Evolutionary conservation across 148 eudicot genomes (phyloP).

Genomic region (Talinum fruticosum): DNA sequence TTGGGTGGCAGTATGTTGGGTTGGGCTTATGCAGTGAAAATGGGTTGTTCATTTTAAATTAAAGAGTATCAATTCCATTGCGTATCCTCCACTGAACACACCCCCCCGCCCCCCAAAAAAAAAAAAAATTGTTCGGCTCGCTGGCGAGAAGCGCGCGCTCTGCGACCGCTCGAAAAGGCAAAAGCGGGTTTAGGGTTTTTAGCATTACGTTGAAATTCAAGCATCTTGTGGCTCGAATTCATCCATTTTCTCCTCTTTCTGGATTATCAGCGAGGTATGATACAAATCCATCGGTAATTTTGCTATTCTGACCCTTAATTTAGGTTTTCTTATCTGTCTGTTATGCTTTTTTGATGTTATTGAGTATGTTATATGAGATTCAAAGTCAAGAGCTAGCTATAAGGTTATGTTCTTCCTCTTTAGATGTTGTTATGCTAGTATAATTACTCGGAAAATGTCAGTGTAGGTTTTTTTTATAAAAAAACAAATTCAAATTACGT

Average conservation of each 20-base stretch:
- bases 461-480: not conserved
- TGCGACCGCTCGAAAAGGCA: not conserved
- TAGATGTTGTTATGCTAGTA: not conserved
- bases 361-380: not conserved
- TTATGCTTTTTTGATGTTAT: not conserved
- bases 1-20: too few species aligned
- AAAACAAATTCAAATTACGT: too few species aligned
- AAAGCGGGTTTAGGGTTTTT: not conserved
- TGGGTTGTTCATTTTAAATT: too few species aligned
- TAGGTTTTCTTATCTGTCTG: not conserved
- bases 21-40: too few species aligned
- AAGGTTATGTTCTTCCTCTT: not conserved
- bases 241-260: too few species aligned
- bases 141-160: not conserved
- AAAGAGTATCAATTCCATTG: too few species aligned
- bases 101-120: too few species aligned
- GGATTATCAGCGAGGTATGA: not conserved
- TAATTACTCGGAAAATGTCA: too few species aligned
- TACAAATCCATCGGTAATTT: not conserved
- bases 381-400: not conserved
- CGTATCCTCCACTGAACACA: too few species aligned
- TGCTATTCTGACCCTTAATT: too few species aligned
- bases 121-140: too few species aligned
- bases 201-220: not conserved
- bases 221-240: not conserved